These are phyloP conservation scores for Lipomyces oligophaga DNA, from an alignment of 805 yeast genomes.

Conservation along the genomic window DNA sequence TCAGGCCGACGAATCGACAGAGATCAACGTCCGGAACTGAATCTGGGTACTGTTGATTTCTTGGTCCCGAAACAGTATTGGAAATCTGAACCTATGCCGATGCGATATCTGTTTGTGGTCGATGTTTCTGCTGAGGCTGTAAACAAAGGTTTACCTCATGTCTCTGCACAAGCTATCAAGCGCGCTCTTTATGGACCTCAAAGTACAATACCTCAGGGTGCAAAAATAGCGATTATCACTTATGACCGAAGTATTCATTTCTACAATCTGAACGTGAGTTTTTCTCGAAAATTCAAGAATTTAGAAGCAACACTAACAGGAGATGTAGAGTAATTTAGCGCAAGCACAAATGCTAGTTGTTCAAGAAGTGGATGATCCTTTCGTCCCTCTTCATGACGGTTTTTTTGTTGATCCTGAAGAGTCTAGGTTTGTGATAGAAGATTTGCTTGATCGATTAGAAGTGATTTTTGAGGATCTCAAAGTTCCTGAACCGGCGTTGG, in stretches of 20 bases:
- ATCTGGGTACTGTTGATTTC: slow-evolving; percentile 79
- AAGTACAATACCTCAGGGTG: slow-evolving; percentile 41
- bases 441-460: slow-evolving; percentile 61
- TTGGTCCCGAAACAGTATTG: slow-evolving; percentile 73
- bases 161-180: slow-evolving; percentile 68
- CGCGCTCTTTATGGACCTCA: slow-evolving; percentile 46
- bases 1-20: slow-evolving; percentile 63
- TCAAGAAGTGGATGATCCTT: slow-evolving; percentile 70
- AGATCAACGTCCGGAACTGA: slow-evolving; percentile 66
- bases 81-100: slow-evolving; percentile 45
- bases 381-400: slow-evolving; percentile 75
- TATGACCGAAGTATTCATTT: slow-evolving; percentile 71
- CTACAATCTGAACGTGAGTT: slow-evolving; percentile 56
- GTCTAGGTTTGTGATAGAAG: slow-evolving; percentile 59
- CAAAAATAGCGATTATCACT: slow-evolving; percentile 66
- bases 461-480: slow-evolving; percentile 41
- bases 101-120: slow-evolving; percentile 68
- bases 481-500: slow-evolving; percentile 64
- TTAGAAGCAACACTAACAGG: neutral
- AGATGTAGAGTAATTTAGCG: slow-evolving; percentile 39
- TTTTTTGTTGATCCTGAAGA: slow-evolving; percentile 76
- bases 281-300: neutral
- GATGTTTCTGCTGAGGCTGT: slow-evolving; percentile 63
- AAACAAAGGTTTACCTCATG: slow-evolving; percentile 55
- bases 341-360: slow-evolving; percentile 58